phyloP scores from a whole-genome alignment of 75 land plant species.

The Azolla pinnata region DNA sequence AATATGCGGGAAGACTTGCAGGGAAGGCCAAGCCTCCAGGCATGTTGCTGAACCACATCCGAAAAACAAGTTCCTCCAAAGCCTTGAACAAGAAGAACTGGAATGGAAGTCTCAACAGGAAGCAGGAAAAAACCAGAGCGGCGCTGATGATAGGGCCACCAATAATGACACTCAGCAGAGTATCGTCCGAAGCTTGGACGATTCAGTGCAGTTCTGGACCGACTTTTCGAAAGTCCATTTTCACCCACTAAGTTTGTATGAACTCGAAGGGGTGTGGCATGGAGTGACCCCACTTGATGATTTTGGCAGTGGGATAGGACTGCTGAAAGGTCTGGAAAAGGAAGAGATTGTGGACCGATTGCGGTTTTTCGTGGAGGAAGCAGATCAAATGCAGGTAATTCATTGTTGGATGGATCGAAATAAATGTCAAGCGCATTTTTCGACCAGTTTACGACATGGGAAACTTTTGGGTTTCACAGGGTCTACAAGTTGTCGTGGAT shows the following conservation, averaged over 20 bases:
- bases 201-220: constrained; percentile 70
- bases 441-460: too few relatives aligned
- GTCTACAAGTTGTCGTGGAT: constrained; percentile 71
- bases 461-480: constrained; percentile 42
- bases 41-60: constrained; percentile 44
- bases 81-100: constrained; percentile 65
- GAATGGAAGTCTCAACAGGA: constrained; percentile 11
- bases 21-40: constrained; percentile 55
- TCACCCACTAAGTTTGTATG: constrained; percentile 75
- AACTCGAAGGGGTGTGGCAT: constrained; percentile 55
- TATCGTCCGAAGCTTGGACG: constrained; percentile 48
- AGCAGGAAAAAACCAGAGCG: constrained; percentile 4
- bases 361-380: constrained; percentile 82
- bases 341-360: constrained; percentile 72
- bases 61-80: constrained; percentile 67
- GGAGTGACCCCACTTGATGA: constrained; percentile 54
- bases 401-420: background rate
- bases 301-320: constrained; percentile 69
- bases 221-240: constrained; percentile 80
- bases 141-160: background rate
- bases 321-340: constrained; percentile 27
- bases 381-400: constrained; percentile 83
- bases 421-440: background rate
- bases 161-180: constrained; percentile 6
- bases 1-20: constrained; percentile 20